A percentile compares a stretch with the other conserved stretches of the same genome.
Conservation (phyloP, 1,139 yeast genomes). For the Candida tropicalis region DNA sequence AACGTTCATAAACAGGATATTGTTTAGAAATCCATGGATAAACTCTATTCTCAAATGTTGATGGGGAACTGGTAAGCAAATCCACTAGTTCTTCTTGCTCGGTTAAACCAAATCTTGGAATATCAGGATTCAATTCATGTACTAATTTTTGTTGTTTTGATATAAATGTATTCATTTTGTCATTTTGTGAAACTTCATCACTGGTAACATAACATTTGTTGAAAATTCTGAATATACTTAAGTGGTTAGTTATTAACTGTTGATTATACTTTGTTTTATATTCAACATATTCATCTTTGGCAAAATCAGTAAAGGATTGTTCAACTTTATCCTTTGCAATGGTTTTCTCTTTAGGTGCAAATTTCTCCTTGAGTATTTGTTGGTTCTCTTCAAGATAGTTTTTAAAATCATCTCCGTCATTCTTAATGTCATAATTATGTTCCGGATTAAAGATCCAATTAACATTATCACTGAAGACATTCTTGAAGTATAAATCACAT, state of each 20-base stretch:
- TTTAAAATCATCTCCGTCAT: neutral
- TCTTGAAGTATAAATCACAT: constrained; percentile 35
- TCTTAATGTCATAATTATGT: constrained; percentile 19
- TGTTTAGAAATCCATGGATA: constrained; percentile 50
- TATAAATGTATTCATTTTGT: constrained; percentile 15
- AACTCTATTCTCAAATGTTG: constrained; percentile 39
- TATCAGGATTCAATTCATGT: neutral
- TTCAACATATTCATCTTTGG: constrained; percentile 19
- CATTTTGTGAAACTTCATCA: constrained; percentile 17
- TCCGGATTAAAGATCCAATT: constrained; percentile 33
- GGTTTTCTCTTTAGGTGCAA: neutral
- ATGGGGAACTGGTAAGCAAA: constrained; percentile 17
- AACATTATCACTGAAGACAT: constrained; percentile 24
- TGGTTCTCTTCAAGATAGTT: constrained; percentile 1
- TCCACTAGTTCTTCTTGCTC: constrained; percentile 17
- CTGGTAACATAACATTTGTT: constrained; percentile 45
- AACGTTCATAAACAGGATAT: constrained; percentile 46
- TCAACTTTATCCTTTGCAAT: neutral
- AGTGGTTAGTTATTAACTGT: constrained; percentile 39
- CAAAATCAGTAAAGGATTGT: constrained; percentile 21
- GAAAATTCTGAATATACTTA: constrained; percentile 46
- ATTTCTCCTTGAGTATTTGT: neutral
- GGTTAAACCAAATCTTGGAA: constrained; percentile 9
- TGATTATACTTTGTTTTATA: constrained; percentile 19
- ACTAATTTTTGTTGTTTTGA: constrained; percentile 15